Evolutionary conservation across 768 basidiomycete species (phyloP).

Genomic region (Crassisporium funariophilum): DNA sequence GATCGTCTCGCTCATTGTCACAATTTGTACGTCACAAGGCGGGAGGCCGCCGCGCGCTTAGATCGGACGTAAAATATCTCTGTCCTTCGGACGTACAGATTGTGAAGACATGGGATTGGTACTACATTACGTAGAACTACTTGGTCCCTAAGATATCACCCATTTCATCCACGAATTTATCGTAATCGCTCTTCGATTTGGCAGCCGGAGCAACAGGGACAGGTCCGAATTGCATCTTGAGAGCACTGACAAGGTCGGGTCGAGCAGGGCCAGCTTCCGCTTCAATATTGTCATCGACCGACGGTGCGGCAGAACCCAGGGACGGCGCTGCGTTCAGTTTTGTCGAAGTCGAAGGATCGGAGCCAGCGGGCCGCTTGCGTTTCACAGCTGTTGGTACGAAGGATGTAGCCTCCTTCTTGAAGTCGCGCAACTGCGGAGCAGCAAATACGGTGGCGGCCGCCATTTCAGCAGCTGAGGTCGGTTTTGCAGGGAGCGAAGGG

Average conservation of each 20-base stretch:
- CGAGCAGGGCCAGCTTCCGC: conserved; percentile 41
- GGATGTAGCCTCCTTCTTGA: conserved; percentile 92
- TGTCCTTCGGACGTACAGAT: background rate
- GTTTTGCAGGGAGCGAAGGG: conserved; percentile 37
- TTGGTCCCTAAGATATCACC: conserved; percentile 58
- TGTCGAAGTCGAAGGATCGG: conserved; percentile 32
- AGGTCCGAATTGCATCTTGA: conserved; percentile 63
- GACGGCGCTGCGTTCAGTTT: conserved; percentile 69
- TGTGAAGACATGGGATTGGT: background rate
- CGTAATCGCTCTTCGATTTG: conserved; percentile 68
- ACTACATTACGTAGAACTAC: conserved; percentile 5
- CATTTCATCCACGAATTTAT: conserved; percentile 77
- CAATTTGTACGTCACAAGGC: background rate
- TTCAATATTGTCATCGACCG: conserved; percentile 29
- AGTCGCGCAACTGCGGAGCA: conserved; percentile 84
- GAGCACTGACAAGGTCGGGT: conserved; percentile 65
- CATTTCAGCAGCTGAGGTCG: conserved; percentile 36
- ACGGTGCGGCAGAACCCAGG: conserved; percentile 33
- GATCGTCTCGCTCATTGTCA: no score
- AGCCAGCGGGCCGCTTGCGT: conserved; percentile 58
- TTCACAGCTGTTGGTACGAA: conserved; percentile 87
- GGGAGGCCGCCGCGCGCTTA: background rate
- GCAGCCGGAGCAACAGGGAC: conserved; percentile 26
- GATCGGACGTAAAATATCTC: no score
- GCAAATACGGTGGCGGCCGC: conserved; percentile 77